phyloP scores from a whole-genome alignment of 2,329 filamentous ascomycete genomes.

The Alternaria sp. region DNA sequence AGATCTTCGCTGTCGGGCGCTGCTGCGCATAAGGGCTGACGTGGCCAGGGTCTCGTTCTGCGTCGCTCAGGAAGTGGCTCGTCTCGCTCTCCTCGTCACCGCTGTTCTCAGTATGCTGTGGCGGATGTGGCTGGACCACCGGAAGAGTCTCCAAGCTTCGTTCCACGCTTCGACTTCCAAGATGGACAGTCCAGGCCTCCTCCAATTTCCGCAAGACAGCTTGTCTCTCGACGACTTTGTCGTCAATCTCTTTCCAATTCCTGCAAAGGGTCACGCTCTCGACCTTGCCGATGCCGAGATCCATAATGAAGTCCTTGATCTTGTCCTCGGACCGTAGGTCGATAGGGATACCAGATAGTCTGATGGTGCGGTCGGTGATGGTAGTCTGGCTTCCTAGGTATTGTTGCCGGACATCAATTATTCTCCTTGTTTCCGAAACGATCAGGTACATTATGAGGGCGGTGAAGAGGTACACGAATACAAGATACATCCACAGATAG shows the following conservation, averaged over 20 bases:
- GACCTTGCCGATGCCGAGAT: constrained; percentile 86
- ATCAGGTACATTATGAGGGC: constrained; percentile 82
- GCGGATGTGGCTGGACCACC: constrained; percentile 56
- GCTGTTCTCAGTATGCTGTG: constrained; percentile 35
- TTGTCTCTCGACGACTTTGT: constrained; percentile 71
- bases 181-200: constrained; percentile 78
- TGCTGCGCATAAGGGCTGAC: constrained; percentile 54
- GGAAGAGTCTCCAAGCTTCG: constrained; percentile 57
- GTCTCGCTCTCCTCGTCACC: constrained; percentile 60
- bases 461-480: constrained; percentile 95
- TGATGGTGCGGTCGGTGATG: constrained; percentile 93
- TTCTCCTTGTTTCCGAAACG: constrained; percentile 79
- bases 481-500: constrained; percentile 90
- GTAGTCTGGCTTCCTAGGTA: constrained; percentile 94
- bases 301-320: constrained; percentile 87
- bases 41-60: constrained; percentile 46
- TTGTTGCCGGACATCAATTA: constrained; percentile 85
- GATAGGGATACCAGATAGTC: constrained; percentile 83
- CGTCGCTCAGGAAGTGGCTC: constrained; percentile 64
- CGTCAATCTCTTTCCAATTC: constrained; percentile 84
- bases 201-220: constrained; percentile 75
- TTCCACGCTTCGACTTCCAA: constrained; percentile 64
- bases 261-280: constrained; percentile 86
- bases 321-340: constrained; percentile 80
- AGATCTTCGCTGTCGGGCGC: constrained; percentile 74